These are phyloP conservation scores for Fusarium dimerum DNA, from an alignment of 2,329 filamentous ascomycete genomes.

Conservation along the genomic window DNA sequence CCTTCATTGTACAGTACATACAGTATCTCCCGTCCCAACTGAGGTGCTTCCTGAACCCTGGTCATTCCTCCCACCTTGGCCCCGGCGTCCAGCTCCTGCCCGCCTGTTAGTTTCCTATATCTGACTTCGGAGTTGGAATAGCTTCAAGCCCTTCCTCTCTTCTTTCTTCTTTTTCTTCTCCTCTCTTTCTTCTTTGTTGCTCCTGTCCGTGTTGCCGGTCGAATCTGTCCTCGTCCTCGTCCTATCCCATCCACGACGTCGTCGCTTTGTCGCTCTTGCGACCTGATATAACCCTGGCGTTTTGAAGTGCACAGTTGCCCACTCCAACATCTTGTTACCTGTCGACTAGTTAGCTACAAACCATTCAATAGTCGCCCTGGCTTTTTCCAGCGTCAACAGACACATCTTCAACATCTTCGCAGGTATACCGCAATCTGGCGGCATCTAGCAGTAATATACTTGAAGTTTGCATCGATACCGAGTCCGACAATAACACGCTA, in stretches of 20 bases:
- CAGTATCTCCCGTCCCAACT: conserved; percentile 1
- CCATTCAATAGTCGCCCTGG: conserved; percentile 15
- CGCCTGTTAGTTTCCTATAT: conserved; percentile 25
- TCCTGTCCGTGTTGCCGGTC: conserved; percentile 13
- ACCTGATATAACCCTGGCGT: conserved; percentile 4
- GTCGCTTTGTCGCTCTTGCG: conserved; percentile 11
- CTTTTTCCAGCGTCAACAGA: conserved; percentile 19
- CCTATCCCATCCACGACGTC: conserved; percentile 2
- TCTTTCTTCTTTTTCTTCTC: conserved; percentile 12
- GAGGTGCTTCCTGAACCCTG: conserved; percentile 15
- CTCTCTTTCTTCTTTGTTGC: conserved; percentile 7
- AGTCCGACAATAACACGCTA: conserved; percentile 2
- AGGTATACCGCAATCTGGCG: conserved; percentile 5
- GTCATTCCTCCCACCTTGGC: conserved; percentile 23
- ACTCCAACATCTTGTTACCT: conserved; percentile 11
- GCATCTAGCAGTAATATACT: conserved; percentile 15
- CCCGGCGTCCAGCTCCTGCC: conserved; percentile 22
- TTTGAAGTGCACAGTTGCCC: conserved; percentile 13
- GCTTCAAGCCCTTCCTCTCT: conserved; percentile 26
- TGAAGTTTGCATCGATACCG: conserved; percentile 13
- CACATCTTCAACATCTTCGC: conserved; percentile 5
- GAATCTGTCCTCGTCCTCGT: conserved; percentile 7
- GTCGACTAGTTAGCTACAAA: conserved; percentile 14
- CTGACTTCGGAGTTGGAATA: conserved; percentile 30
- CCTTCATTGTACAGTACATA: conserved; percentile 11